phyloP scores from a whole-genome alignment of 352 stramenopile genomes.

The Globisporangium uncinulatum region DNA sequence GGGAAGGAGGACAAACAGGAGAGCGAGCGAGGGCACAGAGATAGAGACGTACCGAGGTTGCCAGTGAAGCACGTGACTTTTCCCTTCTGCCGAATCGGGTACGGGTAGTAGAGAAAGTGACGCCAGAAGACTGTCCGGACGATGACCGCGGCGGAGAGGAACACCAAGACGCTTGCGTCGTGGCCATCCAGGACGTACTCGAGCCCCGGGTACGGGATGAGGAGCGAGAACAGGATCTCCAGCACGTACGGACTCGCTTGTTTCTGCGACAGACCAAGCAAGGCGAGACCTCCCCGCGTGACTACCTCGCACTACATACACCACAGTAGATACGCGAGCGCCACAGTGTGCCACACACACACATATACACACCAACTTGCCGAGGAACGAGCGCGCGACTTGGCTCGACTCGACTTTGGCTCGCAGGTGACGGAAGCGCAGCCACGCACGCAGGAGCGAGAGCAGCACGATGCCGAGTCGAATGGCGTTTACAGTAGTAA shows the following conservation, averaged over 20 bases:
- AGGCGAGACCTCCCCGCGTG: too few species aligned
- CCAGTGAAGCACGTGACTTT: slow-evolving; percentile 58
- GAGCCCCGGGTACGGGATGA: slow-evolving; percentile 52
- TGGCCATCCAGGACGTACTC: slow-evolving; percentile 18
- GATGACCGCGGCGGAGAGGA: slow-evolving; percentile 34
- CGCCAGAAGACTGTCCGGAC: slow-evolving; percentile 46
- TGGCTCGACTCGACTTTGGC: not conserved
- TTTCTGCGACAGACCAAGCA: slow-evolving; percentile 2
- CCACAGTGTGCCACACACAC: not conserved
- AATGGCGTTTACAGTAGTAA: slow-evolving; percentile 25
- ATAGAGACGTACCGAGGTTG: slow-evolving; percentile 32
- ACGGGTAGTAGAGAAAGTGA: slow-evolving; percentile 56
- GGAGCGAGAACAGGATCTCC: slow-evolving; percentile 27
- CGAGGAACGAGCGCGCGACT: not conserved
- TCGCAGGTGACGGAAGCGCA: slow-evolving; percentile 20
- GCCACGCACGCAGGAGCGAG: slow-evolving; percentile 15
- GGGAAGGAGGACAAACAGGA: not conserved
- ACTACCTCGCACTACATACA: too few species aligned
- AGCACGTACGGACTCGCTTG: slow-evolving; percentile 14
- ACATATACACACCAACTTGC: slow-evolving; percentile 1
- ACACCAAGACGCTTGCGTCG: slow-evolving; percentile 22
- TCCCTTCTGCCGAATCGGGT: slow-evolving; percentile 60
- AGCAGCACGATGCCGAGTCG: slow-evolving; percentile 19
- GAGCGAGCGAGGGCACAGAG: not conserved
- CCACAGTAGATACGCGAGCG: too few species aligned